A percentile compares a stretch with the other conserved stretches of the same genome.
phyloP scores from a whole-genome alignment of 2,329 filamentous ascomycete genomes.

The Stemphylium lycopersici region DNA sequence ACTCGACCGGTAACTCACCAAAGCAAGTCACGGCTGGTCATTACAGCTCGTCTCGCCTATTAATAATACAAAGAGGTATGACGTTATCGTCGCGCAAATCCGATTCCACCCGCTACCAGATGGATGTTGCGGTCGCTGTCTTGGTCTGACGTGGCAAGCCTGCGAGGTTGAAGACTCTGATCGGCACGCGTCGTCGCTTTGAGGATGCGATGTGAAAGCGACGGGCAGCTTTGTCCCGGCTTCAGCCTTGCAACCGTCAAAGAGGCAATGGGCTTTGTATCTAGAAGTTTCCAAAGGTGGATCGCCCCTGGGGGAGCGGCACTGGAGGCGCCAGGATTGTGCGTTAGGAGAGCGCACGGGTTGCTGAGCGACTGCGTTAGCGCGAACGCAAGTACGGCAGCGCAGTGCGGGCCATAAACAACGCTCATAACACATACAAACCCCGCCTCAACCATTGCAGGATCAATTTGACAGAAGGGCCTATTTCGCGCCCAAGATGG shows the following conservation, averaged over 20 bases:
- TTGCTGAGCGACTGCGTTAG: constrained; percentile 17
- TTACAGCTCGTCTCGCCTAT: neutral
- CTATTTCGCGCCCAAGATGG: constrained; percentile 53
- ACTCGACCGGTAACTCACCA: too few species aligned
- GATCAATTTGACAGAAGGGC: constrained; percentile 27
- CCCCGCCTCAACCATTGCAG: constrained; percentile 22
- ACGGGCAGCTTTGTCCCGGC: neutral
- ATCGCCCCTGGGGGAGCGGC: constrained; percentile 12
- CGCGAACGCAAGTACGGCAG: constrained; percentile 10
- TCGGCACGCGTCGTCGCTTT: neutral
- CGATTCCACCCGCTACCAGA: neutral
- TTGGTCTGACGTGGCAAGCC: constrained; percentile 6
- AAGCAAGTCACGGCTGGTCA: too few species aligned
- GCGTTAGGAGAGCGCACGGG: constrained; percentile 18
- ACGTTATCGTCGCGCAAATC: neutral
- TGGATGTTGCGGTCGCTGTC: neutral
- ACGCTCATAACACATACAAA: constrained; percentile 22
- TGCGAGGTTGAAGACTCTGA: neutral
- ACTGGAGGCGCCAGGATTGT: constrained; percentile 9
- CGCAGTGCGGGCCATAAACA: constrained; percentile 13
- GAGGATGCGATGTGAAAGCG: neutral
- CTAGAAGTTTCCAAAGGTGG: constrained; percentile 11
- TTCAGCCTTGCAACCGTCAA: neutral
- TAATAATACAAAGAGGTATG: neutral
- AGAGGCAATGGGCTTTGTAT: neutral